Evolutionary conservation across 1,284 basidiomycete species (phyloP).

Genomic region (Porphyrellus sp.): DNA sequence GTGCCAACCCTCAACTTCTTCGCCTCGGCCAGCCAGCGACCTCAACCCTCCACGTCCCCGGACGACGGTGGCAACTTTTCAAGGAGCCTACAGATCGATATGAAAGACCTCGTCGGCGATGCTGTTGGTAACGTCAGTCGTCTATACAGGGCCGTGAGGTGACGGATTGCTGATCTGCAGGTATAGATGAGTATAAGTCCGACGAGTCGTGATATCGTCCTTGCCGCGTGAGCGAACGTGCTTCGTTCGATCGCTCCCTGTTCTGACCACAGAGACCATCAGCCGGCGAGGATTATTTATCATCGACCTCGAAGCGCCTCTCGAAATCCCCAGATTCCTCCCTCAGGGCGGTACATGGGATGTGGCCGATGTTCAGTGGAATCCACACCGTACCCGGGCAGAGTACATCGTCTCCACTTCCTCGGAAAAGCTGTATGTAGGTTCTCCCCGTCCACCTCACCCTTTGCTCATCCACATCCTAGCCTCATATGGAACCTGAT

Average conservation of each 20-base stretch:
- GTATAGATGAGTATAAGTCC: constrained; percentile 79
- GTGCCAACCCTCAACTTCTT: constrained; percentile 26
- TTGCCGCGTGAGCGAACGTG: constrained; percentile 61
- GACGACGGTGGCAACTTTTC: constrained; percentile 57
- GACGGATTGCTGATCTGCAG: constrained; percentile 2
- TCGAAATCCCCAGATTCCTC: constrained; percentile 86
- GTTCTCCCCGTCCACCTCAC: constrained; percentile 23
- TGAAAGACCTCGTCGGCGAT: constrained; percentile 74
- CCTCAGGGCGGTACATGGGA: constrained; percentile 97
- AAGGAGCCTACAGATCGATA: constrained; percentile 64
- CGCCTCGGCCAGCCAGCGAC: constrained; percentile 12
- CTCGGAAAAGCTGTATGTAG: constrained; percentile 82
- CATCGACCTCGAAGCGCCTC: constrained; percentile 87
- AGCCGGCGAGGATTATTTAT: constrained; percentile 94
- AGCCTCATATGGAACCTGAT: constrained; percentile 93
- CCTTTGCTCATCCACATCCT: constrained; percentile 13
- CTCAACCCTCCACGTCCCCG: constrained; percentile 38
- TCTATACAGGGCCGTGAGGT: background rate
- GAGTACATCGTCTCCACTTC: constrained; percentile 95
- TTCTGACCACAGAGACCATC: constrained; percentile 9
- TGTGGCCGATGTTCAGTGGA: constrained; percentile 96
- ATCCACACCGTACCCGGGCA: constrained; percentile 80
- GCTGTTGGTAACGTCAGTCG: constrained; percentile 75
- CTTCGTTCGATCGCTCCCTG: background rate
- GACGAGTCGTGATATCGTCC: constrained; percentile 71